Conservation (phyloP, 2,329 filamentous ascomycete genomes). For the Fusarium albidum region DNA sequence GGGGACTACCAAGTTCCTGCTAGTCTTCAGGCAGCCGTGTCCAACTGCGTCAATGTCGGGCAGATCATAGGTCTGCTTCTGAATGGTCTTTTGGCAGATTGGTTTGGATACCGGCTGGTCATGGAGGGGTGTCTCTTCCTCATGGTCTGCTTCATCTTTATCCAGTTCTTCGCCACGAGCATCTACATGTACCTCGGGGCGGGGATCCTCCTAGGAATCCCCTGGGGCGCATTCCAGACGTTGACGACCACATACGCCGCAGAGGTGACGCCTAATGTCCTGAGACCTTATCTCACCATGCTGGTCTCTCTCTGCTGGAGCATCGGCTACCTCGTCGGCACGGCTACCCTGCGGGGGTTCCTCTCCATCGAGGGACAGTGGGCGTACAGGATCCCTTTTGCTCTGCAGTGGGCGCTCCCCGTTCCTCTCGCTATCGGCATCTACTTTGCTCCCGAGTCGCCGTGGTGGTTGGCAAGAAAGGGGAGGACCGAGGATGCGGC, state of each 20-base stretch:
- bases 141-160: slow-evolving; percentile 55
- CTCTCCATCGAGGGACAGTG: slow-evolving; percentile 50
- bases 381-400: slow-evolving; percentile 58
- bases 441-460: slow-evolving; percentile 58
- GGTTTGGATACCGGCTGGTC: slow-evolving; percentile 54
- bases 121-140: slow-evolving; percentile 52
- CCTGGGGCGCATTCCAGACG: slow-evolving; percentile 57
- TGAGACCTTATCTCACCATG: slow-evolving; percentile 57
- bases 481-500: slow-evolving; percentile 50
- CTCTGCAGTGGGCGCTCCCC: slow-evolving; percentile 57
- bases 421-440: slow-evolving; percentile 52
- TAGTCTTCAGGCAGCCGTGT: slow-evolving; percentile 58
- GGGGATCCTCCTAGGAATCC: slow-evolving; percentile 56
- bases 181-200: slow-evolving; percentile 52
- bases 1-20: slow-evolving; percentile 55
- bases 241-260: slow-evolving; percentile 57
- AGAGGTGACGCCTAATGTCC: slow-evolving; percentile 52
- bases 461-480: slow-evolving; percentile 57
- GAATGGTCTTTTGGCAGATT: slow-evolving; percentile 56
- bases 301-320: slow-evolving; percentile 60
- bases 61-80: slow-evolving; percentile 58
- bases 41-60: slow-evolving; percentile 55
- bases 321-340: slow-evolving; percentile 55
- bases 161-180: slow-evolving; percentile 55
- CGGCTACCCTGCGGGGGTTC: slow-evolving; percentile 51